Evolutionary conservation across 1,284 basidiomycete species (phyloP).

Genomic region (Rhodotorula sp.): DNA sequence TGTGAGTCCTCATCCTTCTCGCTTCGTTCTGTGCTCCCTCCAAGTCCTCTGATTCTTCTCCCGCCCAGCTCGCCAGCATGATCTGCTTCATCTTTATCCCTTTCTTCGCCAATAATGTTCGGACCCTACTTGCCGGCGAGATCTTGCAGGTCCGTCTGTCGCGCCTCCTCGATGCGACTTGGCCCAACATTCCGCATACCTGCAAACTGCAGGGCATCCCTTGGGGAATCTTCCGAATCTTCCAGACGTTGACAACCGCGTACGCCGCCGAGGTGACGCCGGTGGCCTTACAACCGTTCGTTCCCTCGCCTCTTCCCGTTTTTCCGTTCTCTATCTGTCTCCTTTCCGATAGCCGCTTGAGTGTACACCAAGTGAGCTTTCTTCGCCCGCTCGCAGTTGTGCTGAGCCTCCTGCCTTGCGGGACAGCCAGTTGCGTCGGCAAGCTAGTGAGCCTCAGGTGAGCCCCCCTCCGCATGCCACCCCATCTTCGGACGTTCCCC

Average conservation of each 20-base stretch:
- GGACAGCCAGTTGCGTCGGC: too few relatives aligned
- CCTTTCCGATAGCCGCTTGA: slow-evolving; percentile 48
- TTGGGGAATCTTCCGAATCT: slow-evolving; percentile 48
- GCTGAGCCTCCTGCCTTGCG: too few relatives aligned
- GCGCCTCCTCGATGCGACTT: not conserved
- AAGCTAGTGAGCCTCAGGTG: too few relatives aligned
- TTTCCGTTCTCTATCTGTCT: too few relatives aligned
- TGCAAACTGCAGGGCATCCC: slow-evolving; percentile 45
- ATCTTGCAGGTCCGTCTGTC: slow-evolving; percentile 39
- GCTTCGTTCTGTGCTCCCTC: slow-evolving; percentile 48
- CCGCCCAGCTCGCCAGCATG: slow-evolving; percentile 43
- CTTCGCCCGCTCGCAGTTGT: too few relatives aligned
- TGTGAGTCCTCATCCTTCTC: slow-evolving; percentile 41
- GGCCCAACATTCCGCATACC: too few relatives aligned
- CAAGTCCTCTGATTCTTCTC: slow-evolving; percentile 28
- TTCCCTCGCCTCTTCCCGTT: not conserved
- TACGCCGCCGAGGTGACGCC: slow-evolving; percentile 57
- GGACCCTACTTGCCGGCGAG: slow-evolving; percentile 50
- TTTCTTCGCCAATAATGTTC: slow-evolving; percentile 51
- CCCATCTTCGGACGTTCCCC: too few relatives aligned
- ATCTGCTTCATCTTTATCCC: slow-evolving; percentile 49
- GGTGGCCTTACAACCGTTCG: slow-evolving; percentile 50
- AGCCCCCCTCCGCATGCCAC: too few relatives aligned
- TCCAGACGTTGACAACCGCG: slow-evolving; percentile 54
- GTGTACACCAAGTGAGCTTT: slow-evolving; percentile 50